Conservation (phyloP, 768 basidiomycete genomes). For the Mycena pura region DNA sequence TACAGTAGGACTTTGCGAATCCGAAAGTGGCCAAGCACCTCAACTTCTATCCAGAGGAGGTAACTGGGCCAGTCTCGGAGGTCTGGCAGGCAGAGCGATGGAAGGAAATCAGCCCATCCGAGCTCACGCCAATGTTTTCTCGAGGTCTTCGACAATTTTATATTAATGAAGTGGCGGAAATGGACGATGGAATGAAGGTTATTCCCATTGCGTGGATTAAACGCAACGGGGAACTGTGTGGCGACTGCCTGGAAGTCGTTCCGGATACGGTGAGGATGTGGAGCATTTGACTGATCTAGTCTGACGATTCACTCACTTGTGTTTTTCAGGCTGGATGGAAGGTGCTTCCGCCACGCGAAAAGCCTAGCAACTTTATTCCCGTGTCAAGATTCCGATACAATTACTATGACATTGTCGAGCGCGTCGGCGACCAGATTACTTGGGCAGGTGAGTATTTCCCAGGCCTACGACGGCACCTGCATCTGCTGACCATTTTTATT, state of each 20-base stretch:
- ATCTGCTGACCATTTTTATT: constrained; percentile 29
- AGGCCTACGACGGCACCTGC: too few relatives aligned
- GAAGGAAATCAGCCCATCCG: not conserved
- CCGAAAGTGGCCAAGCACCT: constrained; percentile 25
- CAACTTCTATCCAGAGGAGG: constrained; percentile 31
- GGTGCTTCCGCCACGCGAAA: not conserved
- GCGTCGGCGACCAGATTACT: not conserved
- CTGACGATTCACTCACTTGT: too few relatives aligned
- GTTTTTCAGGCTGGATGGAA: not conserved
- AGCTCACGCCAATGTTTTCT: constrained; percentile 12
- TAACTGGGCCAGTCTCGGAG: not conserved
- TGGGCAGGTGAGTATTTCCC: constrained; percentile 26
- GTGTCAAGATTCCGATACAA: not conserved
- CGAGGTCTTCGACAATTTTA: constrained; percentile 4
- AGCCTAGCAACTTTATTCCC: not conserved
- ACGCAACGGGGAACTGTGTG: not conserved
- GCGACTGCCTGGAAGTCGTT: not conserved
- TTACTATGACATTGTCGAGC: not conserved
- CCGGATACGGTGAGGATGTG: not conserved
- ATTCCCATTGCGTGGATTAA: constrained; percentile 32
- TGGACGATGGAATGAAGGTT: constrained; percentile 24
- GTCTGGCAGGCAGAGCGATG: constrained; percentile 9
- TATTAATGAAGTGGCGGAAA: too few relatives aligned
- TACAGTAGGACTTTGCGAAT: constrained; percentile 33
- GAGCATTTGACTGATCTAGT: too few relatives aligned